These are phyloP conservation scores for Eucalyptus curtisii DNA, from an alignment of 345 rosid species.

Conservation along the genomic window DNA sequence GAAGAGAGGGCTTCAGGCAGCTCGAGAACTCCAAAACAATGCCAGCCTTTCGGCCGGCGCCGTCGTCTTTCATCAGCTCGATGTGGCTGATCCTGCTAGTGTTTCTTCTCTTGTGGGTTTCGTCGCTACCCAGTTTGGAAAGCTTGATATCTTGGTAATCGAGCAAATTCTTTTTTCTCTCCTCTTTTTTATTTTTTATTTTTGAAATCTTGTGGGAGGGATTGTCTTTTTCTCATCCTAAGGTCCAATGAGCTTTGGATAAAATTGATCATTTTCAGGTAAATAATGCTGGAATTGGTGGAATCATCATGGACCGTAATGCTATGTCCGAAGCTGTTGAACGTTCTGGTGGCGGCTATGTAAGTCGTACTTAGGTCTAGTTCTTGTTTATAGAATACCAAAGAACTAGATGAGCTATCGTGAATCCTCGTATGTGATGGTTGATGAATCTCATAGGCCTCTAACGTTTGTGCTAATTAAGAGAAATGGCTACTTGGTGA, in stretches of 20 bases:
- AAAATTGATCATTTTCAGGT: conserved; percentile 15
- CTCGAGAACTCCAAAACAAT: not conserved
- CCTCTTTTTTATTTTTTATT: not conserved
- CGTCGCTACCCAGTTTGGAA: not conserved
- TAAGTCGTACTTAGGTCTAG: not conserved
- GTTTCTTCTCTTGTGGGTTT: conserved; percentile 2
- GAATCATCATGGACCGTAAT: not conserved
- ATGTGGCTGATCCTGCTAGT: conserved; percentile 3
- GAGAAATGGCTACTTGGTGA: not conserved
- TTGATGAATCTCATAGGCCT: not conserved
- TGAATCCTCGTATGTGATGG: not conserved
- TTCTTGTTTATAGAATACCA: not conserved
- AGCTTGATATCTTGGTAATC: conserved; percentile 13
- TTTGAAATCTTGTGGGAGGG: not conserved
- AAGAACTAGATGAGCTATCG: not conserved
- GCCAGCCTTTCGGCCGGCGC: not conserved
- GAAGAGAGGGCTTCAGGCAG: conserved; percentile 8
- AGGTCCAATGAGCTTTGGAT: not conserved
- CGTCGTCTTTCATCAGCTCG: conserved; percentile 11
- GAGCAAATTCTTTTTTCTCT: not conserved
- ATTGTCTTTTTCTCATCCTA: not conserved
- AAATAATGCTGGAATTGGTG: conserved; percentile 24
- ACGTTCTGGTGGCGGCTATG: not conserved
- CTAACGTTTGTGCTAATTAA: not conserved
- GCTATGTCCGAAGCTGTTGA: not conserved